Evolutionary conservation across 2,329 filamentous ascomycete genomes (phyloP).

Genomic region (Colletotrichum scovillei): DNA sequence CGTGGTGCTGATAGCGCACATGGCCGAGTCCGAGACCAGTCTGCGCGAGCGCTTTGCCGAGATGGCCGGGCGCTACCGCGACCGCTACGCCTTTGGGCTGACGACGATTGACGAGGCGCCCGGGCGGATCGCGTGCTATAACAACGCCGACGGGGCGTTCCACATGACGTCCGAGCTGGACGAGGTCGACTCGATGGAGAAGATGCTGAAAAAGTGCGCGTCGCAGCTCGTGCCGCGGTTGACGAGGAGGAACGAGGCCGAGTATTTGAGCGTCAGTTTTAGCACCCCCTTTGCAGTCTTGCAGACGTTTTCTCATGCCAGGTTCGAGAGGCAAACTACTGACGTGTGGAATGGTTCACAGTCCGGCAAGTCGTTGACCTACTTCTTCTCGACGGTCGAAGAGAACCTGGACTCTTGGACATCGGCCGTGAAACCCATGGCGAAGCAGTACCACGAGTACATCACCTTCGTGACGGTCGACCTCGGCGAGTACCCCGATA

Average conservation of each 20-base stretch:
- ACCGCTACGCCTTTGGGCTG: constrained; percentile 56
- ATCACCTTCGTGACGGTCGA: constrained; percentile 61
- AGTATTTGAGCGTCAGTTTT: constrained; percentile 36
- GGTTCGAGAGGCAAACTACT: background rate
- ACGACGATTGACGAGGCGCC: constrained; percentile 11
- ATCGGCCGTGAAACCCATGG: constrained; percentile 47
- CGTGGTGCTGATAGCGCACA: constrained; percentile 53
- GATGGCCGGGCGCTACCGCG: constrained; percentile 49
- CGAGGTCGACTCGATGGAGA: constrained; percentile 46
- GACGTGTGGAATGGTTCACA: constrained; percentile 29
- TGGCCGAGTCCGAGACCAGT: constrained; percentile 43
- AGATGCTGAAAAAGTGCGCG: constrained; percentile 51
- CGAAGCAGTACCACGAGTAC: constrained; percentile 59
- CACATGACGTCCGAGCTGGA: constrained; percentile 47
- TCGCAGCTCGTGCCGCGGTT: constrained; percentile 55
- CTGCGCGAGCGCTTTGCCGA: constrained; percentile 45
- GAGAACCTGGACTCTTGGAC: constrained; percentile 49
- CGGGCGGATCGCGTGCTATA: constrained; percentile 51
- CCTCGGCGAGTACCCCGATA: constrained; percentile 56
- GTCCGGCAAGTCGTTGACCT: constrained; percentile 52
- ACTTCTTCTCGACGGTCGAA: constrained; percentile 42
- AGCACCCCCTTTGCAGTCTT: background rate
- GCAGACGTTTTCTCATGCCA: background rate
- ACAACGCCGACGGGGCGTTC: constrained; percentile 51
- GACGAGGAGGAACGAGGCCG: constrained; percentile 56